Percentiles rank a stretch among this genome's conserved stretches.
Evolutionary conservation across 2,329 filamentous ascomycete species (phyloP).

Genomic region (Alternaria sp.): DNA sequence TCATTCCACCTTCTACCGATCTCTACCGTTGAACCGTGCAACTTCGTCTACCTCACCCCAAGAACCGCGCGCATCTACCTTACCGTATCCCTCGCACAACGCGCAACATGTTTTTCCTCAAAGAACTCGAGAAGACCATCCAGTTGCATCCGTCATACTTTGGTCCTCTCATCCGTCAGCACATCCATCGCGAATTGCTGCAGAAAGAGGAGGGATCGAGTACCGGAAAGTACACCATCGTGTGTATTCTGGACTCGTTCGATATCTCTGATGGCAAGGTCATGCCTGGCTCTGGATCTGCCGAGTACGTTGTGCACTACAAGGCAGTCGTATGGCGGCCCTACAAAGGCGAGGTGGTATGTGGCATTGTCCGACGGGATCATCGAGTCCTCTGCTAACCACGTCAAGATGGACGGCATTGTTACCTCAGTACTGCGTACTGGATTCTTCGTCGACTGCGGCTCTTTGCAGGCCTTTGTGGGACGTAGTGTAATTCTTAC

Average conservation of each 20-base stretch:
- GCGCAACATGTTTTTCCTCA: slow-evolving; percentile 90
- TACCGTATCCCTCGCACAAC: slow-evolving; percentile 17
- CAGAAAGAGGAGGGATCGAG: slow-evolving; percentile 95
- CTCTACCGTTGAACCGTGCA: slow-evolving; percentile 24
- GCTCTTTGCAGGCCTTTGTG: slow-evolving; percentile 80
- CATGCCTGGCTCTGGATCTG: slow-evolving; percentile 87
- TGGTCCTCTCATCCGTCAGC: slow-evolving; percentile 88
- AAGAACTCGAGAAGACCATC: slow-evolving; percentile 93
- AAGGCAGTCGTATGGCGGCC: slow-evolving; percentile 97
- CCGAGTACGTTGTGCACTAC: slow-evolving; percentile 94
- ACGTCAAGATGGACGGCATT: slow-evolving; percentile 84
- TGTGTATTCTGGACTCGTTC: slow-evolving; percentile 96
- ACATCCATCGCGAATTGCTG: slow-evolving; percentile 87
- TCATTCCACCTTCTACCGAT: slow-evolving; percentile 8
- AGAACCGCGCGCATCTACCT: slow-evolving; percentile 17
- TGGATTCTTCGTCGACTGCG: slow-evolving; percentile 88
- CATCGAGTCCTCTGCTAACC: slow-evolving; percentile 32
- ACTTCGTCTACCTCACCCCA: slow-evolving; percentile 10
- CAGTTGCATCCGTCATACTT: slow-evolving; percentile 98
- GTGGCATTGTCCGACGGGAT: slow-evolving; percentile 43
- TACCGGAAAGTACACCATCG: slow-evolving; percentile 95
- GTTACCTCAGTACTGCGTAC: slow-evolving; percentile 91
- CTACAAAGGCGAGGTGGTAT: slow-evolving; percentile 96
- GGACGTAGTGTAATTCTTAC: slow-evolving; percentile 75
- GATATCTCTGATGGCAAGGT: slow-evolving; percentile 94